Conservation (phyloP, 192 early-diverging fungal genomes). For the Coemansia pectinata region DNA sequence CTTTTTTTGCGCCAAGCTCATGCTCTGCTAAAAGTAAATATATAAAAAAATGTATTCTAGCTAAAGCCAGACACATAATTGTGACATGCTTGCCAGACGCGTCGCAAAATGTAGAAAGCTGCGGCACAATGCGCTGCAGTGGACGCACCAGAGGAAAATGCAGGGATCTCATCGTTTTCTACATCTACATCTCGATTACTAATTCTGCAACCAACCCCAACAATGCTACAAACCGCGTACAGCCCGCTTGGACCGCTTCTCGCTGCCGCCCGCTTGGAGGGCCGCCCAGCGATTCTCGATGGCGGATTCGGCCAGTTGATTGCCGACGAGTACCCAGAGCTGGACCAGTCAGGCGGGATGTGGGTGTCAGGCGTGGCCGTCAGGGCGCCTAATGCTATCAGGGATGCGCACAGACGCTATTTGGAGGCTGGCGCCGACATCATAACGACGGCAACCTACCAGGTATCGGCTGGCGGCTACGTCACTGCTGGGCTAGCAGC, state of each 20-base stretch:
- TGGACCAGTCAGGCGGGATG: constrained; percentile 18
- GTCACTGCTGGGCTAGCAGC: constrained; percentile 34
- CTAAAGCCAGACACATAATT: constrained; percentile 2
- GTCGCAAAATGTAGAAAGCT: constrained; percentile 3
- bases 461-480: constrained; percentile 56
- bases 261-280: background rate
- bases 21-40: background rate
- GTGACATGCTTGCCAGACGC: background rate
- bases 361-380: constrained; percentile 30
- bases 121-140: background rate
- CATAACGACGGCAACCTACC: constrained; percentile 59
- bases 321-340: constrained; percentile 18
- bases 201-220: background rate
- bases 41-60: background rate
- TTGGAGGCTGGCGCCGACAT: constrained; percentile 61
- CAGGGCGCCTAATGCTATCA: constrained; percentile 15
- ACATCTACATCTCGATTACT: background rate
- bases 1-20: too few species aligned
- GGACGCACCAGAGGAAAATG: background rate
- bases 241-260: constrained; percentile 2
- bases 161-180: background rate
- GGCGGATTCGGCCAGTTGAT: constrained; percentile 38
- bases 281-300: constrained; percentile 18
- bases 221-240: background rate
- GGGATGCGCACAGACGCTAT: constrained; percentile 48